These are phyloP conservation scores for Closterium sp. DNA, from an alignment of 139 green algal species.

Conservation along the genomic window DNA sequence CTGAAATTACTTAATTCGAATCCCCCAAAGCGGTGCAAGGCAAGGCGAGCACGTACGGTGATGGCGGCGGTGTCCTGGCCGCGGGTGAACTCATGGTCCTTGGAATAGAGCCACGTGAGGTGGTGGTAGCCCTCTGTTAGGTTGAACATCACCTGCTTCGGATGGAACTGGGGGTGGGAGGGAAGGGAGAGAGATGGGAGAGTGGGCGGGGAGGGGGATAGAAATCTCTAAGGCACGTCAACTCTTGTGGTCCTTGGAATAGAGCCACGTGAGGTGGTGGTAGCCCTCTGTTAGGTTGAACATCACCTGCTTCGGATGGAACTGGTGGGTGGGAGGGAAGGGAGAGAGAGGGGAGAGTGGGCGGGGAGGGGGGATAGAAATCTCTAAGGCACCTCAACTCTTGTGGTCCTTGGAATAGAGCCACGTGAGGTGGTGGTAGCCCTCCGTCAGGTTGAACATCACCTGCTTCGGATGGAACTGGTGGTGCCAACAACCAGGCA, in stretches of 20 bases:
- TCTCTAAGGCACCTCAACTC: too few relatives aligned
- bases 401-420: constrained; percentile 30
- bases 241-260: constrained; percentile 30
- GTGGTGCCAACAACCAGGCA: too few relatives aligned
- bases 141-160: background rate
- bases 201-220: too few relatives aligned
- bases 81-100: constrained; percentile 14
- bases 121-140: constrained; percentile 21
- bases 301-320: background rate
- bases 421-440: constrained; percentile 29
- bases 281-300: constrained; percentile 14
- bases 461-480: background rate
- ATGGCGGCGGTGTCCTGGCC: constrained; percentile 11
- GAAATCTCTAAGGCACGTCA: too few relatives aligned
- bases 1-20: too few relatives aligned
- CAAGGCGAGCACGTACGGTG: background rate
- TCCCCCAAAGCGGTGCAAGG: too few relatives aligned
- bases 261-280: constrained; percentile 27
- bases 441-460: constrained; percentile 5
- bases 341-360: too few relatives aligned
- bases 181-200: too few relatives aligned
- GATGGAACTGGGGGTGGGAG: background rate
- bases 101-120: constrained; percentile 23
- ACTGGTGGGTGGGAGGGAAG: too few relatives aligned
- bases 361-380: too few relatives aligned